Conservation (phyloP, 345 rosid species). For the Ricinus communis region DNA sequence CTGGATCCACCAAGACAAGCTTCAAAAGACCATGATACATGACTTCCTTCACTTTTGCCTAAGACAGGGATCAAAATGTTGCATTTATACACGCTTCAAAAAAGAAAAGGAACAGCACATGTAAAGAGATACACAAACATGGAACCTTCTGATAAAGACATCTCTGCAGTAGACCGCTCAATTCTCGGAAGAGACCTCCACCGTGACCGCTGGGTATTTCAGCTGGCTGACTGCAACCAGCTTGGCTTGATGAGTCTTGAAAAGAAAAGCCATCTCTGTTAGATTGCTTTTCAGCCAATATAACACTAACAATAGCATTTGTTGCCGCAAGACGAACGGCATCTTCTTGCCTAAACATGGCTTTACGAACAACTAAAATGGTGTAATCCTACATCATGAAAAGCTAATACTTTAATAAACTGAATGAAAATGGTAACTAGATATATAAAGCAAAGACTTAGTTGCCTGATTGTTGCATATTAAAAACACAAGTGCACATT, state of each 20-base stretch:
- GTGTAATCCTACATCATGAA: conserved; percentile 54
- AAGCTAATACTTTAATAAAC: neutral
- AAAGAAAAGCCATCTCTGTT: conserved; percentile 42
- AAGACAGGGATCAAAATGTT: conserved; percentile 22
- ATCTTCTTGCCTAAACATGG: conserved; percentile 84
- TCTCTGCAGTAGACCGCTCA: conserved; percentile 80
- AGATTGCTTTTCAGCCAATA: conserved; percentile 67
- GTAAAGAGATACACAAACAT: neutral
- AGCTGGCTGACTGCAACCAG: conserved; percentile 84
- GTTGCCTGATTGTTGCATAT: conserved; percentile 1
- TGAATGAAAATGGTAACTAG: neutral
- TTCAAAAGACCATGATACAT: conserved; percentile 70
- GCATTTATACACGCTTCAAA: conserved; percentile 19
- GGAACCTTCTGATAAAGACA: conserved; percentile 81
- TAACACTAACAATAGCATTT: conserved; percentile 53
- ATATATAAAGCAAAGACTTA: neutral
- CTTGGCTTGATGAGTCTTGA: conserved; percentile 89
- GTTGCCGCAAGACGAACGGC: conserved; percentile 72
- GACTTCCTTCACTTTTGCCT: conserved; percentile 67
- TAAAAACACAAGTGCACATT: neutral
- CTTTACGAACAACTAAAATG: conserved; percentile 74
- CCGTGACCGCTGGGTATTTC: conserved; percentile 42
- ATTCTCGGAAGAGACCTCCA: conserved; percentile 60
- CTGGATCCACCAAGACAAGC: conserved; percentile 70
- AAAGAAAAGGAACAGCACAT: conserved; percentile 8